These are phyloP conservation scores for Pseudocercospora fuligena DNA, from an alignment of 2,329 filamentous ascomycete species.

Conservation along the genomic window DNA sequence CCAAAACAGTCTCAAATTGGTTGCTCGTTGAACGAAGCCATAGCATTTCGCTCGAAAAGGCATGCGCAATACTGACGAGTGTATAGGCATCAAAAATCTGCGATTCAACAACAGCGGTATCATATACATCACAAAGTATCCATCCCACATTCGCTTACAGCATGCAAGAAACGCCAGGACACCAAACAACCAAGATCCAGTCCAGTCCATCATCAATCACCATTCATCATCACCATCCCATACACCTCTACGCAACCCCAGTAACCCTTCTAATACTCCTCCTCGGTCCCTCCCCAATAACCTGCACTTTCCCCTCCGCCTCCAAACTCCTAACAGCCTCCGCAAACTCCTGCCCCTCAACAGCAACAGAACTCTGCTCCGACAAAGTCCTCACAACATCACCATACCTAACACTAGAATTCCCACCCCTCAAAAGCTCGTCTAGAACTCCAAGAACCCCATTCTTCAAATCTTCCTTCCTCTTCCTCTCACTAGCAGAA, in stretches of 20 bases:
- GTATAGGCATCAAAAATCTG: neutral
- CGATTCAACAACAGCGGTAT: constrained; percentile 11
- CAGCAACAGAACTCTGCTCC: constrained; percentile 69
- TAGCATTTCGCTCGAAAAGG: too few relatives aligned
- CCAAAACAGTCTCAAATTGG: neutral
- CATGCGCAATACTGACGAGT: too few relatives aligned
- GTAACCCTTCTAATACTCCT: constrained; percentile 79
- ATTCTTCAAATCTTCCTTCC: constrained; percentile 82
- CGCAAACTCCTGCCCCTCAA: constrained; percentile 80
- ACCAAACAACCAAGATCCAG: neutral
- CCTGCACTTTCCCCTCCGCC: constrained; percentile 79
- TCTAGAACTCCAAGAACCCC: constrained; percentile 77
- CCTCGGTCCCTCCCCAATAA: constrained; percentile 82
- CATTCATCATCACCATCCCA: neutral
- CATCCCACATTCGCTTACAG: neutral
- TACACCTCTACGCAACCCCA: constrained; percentile 46
- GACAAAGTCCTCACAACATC: constrained; percentile 75
- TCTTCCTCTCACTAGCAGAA: constrained; percentile 80
- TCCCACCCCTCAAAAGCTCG: constrained; percentile 69
- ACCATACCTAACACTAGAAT: constrained; percentile 72
- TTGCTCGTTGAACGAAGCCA: too few relatives aligned
- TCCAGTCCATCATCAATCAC: neutral
- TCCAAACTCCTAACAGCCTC: constrained; percentile 82
- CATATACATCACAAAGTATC: constrained; percentile 9
- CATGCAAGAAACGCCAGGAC: constrained; percentile 1